Base-by-base conservation (phyloP, 2,329 filamentous ascomycete genomes). In the Capronia epimyces region DNA sequence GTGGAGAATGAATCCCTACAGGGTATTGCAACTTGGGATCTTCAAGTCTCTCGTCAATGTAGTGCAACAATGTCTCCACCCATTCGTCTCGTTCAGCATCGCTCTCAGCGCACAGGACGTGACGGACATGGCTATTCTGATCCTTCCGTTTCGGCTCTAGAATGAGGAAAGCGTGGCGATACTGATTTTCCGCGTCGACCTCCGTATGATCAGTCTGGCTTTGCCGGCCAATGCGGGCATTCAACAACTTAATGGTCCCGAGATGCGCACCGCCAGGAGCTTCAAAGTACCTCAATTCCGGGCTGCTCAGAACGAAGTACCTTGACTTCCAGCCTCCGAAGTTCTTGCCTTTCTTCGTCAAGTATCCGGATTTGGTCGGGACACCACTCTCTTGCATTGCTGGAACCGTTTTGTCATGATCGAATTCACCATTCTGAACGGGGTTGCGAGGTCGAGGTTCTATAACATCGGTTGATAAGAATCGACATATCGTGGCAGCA, bases 311-410 rank as follows among this genome's bases (percentile, higher is more conserved):
- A 12, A 84, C 76, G 63, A 87, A 87, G 63, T 81, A 86, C 50
- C 83, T 74, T 9, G 89, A 90, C 70, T 98, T 98, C 93, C 93
- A 98, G 43, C 93, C 93, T 45, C 93, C 93, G 71, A 98, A 98
- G 64, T 97, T 97, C 75, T 98, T 98, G 43, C 93, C 93, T 60
- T 87, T 82, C 73, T 98, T 98, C 1, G 93, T 97, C 43, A 98
- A 73, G 67, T 97, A 98, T 7, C 93, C 93, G 64, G 84, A 90
- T 64, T 88, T 89, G 52, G 83, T 77, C 7, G 85, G 82, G 43
- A 83, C 81, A 2, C 82, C 81, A 61, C 39, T 25, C 13, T 84
- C 81, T 4, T 82, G 80, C 2, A 73, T 67, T 50, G 62, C 58
- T 31, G 67, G 60, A 18, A 66, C 64, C 15, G 60, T 56, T 50